A percentile compares a stretch with the other conserved stretches of the same genome.
Conservation (phyloP, 768 basidiomycete genomes). For the Suillus alpinus region DNA sequence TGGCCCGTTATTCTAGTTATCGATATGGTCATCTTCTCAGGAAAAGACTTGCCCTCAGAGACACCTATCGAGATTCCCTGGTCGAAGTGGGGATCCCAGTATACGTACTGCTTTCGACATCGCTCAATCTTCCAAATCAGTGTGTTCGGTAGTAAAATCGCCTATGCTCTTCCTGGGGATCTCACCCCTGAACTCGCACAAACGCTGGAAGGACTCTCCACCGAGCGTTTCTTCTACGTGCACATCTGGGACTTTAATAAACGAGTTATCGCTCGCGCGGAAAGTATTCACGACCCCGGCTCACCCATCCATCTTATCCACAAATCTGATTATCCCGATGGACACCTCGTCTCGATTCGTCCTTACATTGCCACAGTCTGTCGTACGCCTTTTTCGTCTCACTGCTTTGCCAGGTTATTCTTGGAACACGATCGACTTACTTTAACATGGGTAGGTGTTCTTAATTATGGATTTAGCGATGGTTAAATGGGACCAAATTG, state of each 20-base stretch:
- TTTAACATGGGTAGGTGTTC: background rate
- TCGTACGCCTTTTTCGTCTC: too few species aligned
- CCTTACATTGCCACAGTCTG: background rate
- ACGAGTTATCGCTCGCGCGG: background rate
- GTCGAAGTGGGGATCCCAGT: background rate
- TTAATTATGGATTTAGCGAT: background rate
- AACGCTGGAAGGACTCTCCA: background rate
- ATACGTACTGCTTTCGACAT: background rate
- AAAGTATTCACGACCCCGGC: background rate
- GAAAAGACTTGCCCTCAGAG: background rate
- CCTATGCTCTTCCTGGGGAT: background rate
- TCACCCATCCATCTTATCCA: too few species aligned
- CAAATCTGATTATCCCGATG: background rate
- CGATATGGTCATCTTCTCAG: background rate
- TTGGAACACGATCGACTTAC: background rate
- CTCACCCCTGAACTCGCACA: background rate
- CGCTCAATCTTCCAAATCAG: background rate
- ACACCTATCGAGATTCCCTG: background rate
- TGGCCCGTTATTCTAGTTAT: background rate
- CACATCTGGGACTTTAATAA: background rate
- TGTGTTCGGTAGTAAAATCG: background rate
- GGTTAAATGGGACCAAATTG: background rate
- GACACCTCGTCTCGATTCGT: background rate
- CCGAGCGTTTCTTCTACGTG: background rate
- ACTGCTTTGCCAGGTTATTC: background rate